Percentiles rank a stretch among this genome's conserved stretches.
Conservation (phyloP, 2,329 filamentous ascomycete species). For the Fusarium sororula region DNA sequence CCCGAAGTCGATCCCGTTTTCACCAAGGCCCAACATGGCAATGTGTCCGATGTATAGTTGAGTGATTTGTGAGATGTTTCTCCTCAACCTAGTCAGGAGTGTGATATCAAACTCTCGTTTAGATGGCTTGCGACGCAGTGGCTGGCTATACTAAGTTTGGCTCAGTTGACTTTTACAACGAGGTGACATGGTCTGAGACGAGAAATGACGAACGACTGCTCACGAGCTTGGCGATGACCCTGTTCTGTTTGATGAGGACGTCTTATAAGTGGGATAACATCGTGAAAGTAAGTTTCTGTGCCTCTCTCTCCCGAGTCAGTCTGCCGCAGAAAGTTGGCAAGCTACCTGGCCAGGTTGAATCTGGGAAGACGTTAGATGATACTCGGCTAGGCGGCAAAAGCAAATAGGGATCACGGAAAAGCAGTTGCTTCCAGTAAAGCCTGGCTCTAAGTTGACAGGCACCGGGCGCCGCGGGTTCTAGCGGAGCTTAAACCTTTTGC, state of each 20-base stretch:
- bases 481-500: slow-evolving; percentile 27
- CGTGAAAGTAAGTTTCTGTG: slow-evolving; percentile 19
- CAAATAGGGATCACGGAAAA: slow-evolving; percentile 30
- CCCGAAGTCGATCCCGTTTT: slow-evolving; percentile 34
- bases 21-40: slow-evolving; percentile 19
- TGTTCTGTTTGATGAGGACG: slow-evolving; percentile 11
- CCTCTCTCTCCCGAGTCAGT: slow-evolving; percentile 27
- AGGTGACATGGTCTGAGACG: slow-evolving; percentile 34
- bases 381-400: slow-evolving; percentile 28
- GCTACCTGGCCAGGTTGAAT: slow-evolving; percentile 24
- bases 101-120: not conserved
- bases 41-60: slow-evolving; percentile 14
- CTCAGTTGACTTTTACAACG: slow-evolving; percentile 11
- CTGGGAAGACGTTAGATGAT: slow-evolving; percentile 18
- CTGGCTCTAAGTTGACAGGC: slow-evolving; percentile 8
- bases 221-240: slow-evolving; percentile 15
- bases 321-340: slow-evolving; percentile 20
- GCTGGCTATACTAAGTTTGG: slow-evolving; percentile 3
- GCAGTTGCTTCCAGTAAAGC: slow-evolving; percentile 22
- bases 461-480: slow-evolving; percentile 10
- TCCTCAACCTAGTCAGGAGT: slow-evolving; percentile 1
- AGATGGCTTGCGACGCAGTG: slow-evolving; percentile 11
- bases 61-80: slow-evolving; percentile 17
- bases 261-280: slow-evolving; percentile 4
- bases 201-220: slow-evolving; percentile 4